Conservation (phyloP, 1,284 basidiomycete genomes). For the Taiwanofungus camphoratus region DNA sequence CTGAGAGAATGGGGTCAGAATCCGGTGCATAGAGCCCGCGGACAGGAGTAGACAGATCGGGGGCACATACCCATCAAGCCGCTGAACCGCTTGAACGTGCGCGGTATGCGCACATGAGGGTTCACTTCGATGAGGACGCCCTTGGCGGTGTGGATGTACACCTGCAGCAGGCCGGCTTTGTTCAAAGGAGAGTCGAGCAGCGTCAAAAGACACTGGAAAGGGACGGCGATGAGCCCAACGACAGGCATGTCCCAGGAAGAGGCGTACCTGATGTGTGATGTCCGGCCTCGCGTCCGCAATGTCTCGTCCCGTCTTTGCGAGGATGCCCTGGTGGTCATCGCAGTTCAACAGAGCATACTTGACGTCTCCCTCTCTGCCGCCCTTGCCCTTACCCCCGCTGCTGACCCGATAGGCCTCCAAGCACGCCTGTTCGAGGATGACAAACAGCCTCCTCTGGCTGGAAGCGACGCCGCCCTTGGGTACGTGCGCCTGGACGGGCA, state of each 20-base stretch:
- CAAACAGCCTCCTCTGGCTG: constrained; percentile 73
- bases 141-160: constrained; percentile 97
- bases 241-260: neutral
- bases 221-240: neutral
- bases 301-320: constrained; percentile 96
- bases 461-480: constrained; percentile 44
- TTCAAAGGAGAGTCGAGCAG: constrained; percentile 97
- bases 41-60: neutral
- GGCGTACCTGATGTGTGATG: constrained; percentile 92
- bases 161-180: constrained; percentile 94
- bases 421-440: constrained; percentile 91
- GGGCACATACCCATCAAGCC: constrained; percentile 87
- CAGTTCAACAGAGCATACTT: constrained; percentile 98
- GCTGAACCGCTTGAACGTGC: constrained; percentile 98
- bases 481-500: constrained; percentile 77
- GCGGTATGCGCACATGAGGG: constrained; percentile 93
- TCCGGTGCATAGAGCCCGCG: constrained; percentile 1
- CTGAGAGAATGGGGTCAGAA: constrained; percentile 36
- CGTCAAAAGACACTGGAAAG: constrained; percentile 82
- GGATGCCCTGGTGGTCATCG: constrained; percentile 97
- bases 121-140: constrained; percentile 99
- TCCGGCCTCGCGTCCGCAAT: constrained; percentile 98
- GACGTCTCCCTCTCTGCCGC: constrained; percentile 66
- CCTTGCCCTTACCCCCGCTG: constrained; percentile 44
- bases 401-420: constrained; percentile 92